A percentile compares a stretch with the other conserved stretches of the same genome.
phyloP scores from a whole-genome alignment of 202 grass and related monocot species.

The Schoenoplectus triqueter region DNA sequence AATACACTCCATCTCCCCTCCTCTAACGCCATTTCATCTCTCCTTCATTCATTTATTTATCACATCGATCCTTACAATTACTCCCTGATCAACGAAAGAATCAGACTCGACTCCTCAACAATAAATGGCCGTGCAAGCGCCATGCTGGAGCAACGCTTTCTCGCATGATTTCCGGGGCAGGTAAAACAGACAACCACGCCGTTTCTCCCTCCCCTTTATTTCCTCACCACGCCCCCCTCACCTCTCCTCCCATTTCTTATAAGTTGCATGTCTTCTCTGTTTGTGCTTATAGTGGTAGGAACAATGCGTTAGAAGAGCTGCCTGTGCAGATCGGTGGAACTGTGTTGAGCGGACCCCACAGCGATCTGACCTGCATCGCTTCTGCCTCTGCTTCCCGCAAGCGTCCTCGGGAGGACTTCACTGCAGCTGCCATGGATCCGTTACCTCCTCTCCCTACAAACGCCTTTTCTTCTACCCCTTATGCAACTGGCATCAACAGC shows the following conservation, averaged over 20 bases:
- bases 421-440: background rate
- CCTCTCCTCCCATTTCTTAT: no score
- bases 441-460: background rate
- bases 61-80: background rate
- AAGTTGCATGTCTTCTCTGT: slow-evolving; percentile 8
- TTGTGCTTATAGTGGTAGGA: background rate
- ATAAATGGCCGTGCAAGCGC: slow-evolving; percentile 60
- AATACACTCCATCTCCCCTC: slow-evolving; percentile 21
- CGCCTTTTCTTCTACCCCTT: background rate
- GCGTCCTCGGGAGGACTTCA: background rate
- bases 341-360: slow-evolving; percentile 47
- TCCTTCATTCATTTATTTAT: background rate
- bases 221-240: no score
- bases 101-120: background rate
- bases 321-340: slow-evolving; percentile 25
- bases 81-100: background rate
- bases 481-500: background rate
- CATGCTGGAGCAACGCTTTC: slow-evolving; percentile 48
- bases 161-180: slow-evolving; percentile 47
- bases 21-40: slow-evolving; percentile 17
- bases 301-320: slow-evolving; percentile 18
- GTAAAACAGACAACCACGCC: background rate
- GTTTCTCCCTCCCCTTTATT: background rate
- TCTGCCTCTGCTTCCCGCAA: background rate
- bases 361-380: slow-evolving; percentile 48